Evolutionary conservation across 2,329 filamentous ascomycete genomes (phyloP).

Genomic region (Curvularia sp.): DNA sequence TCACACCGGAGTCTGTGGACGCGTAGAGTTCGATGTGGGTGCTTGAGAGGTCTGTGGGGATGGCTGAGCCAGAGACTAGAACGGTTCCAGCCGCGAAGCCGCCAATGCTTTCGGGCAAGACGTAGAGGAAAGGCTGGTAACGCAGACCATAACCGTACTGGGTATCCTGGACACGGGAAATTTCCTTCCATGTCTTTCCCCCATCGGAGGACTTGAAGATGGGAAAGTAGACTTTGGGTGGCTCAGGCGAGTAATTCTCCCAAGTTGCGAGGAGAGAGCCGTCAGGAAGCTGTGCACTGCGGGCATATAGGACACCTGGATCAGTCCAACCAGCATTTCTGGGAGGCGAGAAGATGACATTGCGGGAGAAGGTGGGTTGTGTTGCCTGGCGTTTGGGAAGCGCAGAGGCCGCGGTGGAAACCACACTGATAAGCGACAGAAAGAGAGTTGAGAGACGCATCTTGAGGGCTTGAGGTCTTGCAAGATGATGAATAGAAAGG

Average conservation of each 20-base stretch:
- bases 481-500: slow-evolving; percentile 11
- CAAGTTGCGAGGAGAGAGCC: slow-evolving; percentile 60
- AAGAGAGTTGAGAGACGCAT: slow-evolving; percentile 44
- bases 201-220: slow-evolving; percentile 58
- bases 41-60: slow-evolving; percentile 64
- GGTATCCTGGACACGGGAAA: slow-evolving; percentile 69
- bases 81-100: slow-evolving; percentile 68
- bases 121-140: slow-evolving; percentile 74
- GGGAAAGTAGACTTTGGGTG: slow-evolving; percentile 55
- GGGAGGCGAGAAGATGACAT: slow-evolving; percentile 55
- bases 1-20: slow-evolving; percentile 64
- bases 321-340: slow-evolving; percentile 51
- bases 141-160: slow-evolving; percentile 71
- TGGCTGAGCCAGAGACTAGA: slow-evolving; percentile 67
- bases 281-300: slow-evolving; percentile 56
- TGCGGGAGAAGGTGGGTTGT: slow-evolving; percentile 41
- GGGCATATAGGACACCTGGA: slow-evolving; percentile 61
- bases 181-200: slow-evolving; percentile 65
- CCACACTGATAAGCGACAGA: slow-evolving; percentile 28
- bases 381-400: slow-evolving; percentile 29
- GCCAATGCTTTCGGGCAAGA: slow-evolving; percentile 65
- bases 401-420: slow-evolving; percentile 29
- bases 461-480: slow-evolving; percentile 24
- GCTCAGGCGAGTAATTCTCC: slow-evolving; percentile 62
- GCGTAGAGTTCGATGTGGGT: slow-evolving; percentile 76